Evolutionary conservation across 345 rosid species (phyloP).

Genomic region (Arabis hirsuta): DNA sequence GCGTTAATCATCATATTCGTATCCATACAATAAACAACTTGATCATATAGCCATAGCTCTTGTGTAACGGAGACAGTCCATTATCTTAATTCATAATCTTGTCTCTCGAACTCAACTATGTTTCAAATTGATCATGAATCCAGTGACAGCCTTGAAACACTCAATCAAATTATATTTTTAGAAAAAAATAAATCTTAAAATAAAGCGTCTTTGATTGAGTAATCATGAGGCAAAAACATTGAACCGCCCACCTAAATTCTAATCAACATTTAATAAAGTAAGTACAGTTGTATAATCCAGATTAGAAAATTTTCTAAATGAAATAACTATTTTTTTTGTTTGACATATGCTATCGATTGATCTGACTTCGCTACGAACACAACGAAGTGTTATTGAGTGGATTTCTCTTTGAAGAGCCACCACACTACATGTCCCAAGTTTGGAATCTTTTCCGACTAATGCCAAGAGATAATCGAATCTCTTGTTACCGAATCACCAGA

Average conservation of each 20-base stretch:
- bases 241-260: conserved; percentile 39
- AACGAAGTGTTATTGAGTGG: too few species aligned
- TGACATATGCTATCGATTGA: too few species aligned
- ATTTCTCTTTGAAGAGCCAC: too few species aligned
- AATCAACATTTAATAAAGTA: neutral
- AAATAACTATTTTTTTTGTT: too few species aligned
- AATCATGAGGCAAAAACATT: conserved; percentile 27
- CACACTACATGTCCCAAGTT: too few species aligned
- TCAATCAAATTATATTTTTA: neutral
- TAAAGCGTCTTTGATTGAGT: neutral
- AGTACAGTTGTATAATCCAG: conserved; percentile 10
- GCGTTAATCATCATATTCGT: neutral
- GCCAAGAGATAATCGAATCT: too few species aligned
- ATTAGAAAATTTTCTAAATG: neutral
- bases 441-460: too few species aligned
- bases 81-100: conserved; percentile 32
- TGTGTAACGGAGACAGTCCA: conserved; percentile 25
- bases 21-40: conserved; percentile 23
- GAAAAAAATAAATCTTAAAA: neutral
- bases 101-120: conserved; percentile 32
- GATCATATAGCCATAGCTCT: conserved; percentile 6
- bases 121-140: conserved; percentile 30
- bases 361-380: too few species aligned
- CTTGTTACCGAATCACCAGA: too few species aligned
- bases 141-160: conserved; percentile 27